Percentiles rank a stretch among this genome's conserved stretches.
Conservation (phyloP, 2,329 filamentous ascomycete species). For the Beauveria sp. region DNA sequence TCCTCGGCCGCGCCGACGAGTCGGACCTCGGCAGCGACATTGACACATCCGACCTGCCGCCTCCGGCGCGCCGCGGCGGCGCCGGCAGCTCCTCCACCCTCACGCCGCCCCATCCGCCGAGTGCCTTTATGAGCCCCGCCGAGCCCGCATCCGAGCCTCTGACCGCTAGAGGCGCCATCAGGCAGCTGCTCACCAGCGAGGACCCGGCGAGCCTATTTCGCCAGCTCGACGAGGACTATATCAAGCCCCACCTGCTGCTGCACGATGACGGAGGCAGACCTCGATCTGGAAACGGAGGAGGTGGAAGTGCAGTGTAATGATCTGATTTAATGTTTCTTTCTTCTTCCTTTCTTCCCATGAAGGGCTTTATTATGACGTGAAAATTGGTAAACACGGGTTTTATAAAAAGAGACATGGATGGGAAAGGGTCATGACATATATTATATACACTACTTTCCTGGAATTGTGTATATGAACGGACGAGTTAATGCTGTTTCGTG, state of each 20-base stretch:
- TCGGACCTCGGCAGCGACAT: conserved; percentile 57
- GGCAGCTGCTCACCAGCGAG: conserved; percentile 73
- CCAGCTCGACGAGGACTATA: conserved; percentile 90
- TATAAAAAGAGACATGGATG: no score
- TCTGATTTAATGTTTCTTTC: not conserved
- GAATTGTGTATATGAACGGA: no score
- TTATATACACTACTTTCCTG: no score
- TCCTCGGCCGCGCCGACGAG: conserved; percentile 46
- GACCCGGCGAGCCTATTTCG: conserved; percentile 87
- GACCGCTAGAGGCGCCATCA: conserved; percentile 69
- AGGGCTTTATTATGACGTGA: not conserved
- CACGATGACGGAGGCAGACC: conserved; percentile 41
- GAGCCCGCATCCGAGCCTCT: conserved; percentile 35
- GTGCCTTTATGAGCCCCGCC: conserved; percentile 23
- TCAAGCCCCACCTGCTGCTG: conserved; percentile 83
- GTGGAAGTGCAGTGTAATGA: conserved; percentile 14
- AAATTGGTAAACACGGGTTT: not conserved
- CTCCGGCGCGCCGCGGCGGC: conserved; percentile 38
- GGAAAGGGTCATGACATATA: no score
- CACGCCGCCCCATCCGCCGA: conserved; percentile 19
- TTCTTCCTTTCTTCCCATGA: not conserved
- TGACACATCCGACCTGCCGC: conserved; percentile 59
- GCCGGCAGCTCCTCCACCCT: conserved; percentile 16
- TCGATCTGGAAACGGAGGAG: conserved; percentile 17
- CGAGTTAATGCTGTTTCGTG: no score